These are phyloP conservation scores for Pleurotus tuoliensis DNA, from an alignment of 768 basidiomycete genomes.

Conservation along the genomic window DNA sequence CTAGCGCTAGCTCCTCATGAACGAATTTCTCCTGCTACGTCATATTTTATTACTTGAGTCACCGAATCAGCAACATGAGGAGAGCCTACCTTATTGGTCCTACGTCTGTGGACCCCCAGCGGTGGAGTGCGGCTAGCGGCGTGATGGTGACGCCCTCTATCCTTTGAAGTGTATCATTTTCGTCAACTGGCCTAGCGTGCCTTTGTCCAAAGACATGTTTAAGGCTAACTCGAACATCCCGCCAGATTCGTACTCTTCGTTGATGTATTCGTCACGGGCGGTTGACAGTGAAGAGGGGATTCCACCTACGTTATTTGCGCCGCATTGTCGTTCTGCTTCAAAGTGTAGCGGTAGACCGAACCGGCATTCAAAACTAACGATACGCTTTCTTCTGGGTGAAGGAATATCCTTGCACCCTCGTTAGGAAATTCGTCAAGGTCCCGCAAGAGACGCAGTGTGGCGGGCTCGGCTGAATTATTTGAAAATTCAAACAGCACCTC, in stretches of 20 bases:
- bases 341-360: slow-evolving; percentile 40
- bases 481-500: slow-evolving; percentile 49
- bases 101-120: background rate
- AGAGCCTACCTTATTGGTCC: background rate
- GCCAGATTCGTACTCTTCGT: slow-evolving; percentile 41
- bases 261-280: background rate
- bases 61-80: background rate
- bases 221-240: slow-evolving; percentile 34
- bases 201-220: slow-evolving; percentile 18
- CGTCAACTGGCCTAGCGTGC: background rate
- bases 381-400: slow-evolving; percentile 37
- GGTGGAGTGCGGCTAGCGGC: background rate
- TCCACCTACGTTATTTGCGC: slow-evolving; percentile 42
- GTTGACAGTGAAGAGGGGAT: background rate
- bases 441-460: slow-evolving; percentile 35
- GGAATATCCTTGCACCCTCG: slow-evolving; percentile 30
- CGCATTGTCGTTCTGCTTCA: slow-evolving; percentile 34
- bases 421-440: slow-evolving; percentile 19
- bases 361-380: slow-evolving; percentile 49
- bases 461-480: slow-evolving; percentile 41
- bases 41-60: background rate
- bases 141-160: background rate
- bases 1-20: background rate
- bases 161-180: background rate
- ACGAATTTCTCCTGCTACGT: background rate